These are phyloP conservation scores for Xerocomellus amylosporus DNA, from an alignment of 768 basidiomycete species.

Conservation along the genomic window DNA sequence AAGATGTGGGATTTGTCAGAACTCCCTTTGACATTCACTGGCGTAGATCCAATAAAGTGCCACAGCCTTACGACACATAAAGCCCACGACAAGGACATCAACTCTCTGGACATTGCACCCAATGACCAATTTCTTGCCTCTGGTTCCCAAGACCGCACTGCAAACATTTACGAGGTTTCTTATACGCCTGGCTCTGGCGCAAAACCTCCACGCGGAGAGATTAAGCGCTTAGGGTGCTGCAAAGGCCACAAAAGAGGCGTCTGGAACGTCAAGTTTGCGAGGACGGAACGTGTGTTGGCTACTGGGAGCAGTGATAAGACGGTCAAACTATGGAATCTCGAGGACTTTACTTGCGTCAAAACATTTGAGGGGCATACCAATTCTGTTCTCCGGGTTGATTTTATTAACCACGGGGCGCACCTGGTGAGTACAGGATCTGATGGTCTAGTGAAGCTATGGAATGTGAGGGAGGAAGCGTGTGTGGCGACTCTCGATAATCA, in stretches of 20 bases:
- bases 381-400: constrained; percentile 91
- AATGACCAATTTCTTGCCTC: constrained; percentile 87
- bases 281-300: constrained; percentile 78
- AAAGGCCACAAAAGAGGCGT: constrained; percentile 97
- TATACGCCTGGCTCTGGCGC: constrained; percentile 43
- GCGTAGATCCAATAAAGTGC: constrained; percentile 44
- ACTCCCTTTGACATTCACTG: constrained; percentile 36
- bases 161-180: constrained; percentile 81
- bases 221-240: constrained; percentile 79
- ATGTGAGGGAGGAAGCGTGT: constrained; percentile 84
- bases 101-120: constrained; percentile 88
- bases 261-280: constrained; percentile 90
- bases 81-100: constrained; percentile 99
- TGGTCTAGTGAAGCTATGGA: constrained; percentile 96
- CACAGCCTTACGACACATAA: constrained; percentile 81
- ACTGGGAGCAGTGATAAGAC: constrained; percentile 96
- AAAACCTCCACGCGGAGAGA: constrained; percentile 57
- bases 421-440: constrained; percentile 90
- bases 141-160: constrained; percentile 93
- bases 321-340: constrained; percentile 89
- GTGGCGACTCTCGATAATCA: constrained; percentile 91
- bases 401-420: constrained; percentile 79
- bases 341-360: constrained; percentile 90
- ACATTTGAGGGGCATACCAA: constrained; percentile 99
- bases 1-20: constrained; percentile 95